Evolutionary conservation across 805 yeast species (phyloP).

Genomic region (Saccharomycopsis sp.): DNA sequence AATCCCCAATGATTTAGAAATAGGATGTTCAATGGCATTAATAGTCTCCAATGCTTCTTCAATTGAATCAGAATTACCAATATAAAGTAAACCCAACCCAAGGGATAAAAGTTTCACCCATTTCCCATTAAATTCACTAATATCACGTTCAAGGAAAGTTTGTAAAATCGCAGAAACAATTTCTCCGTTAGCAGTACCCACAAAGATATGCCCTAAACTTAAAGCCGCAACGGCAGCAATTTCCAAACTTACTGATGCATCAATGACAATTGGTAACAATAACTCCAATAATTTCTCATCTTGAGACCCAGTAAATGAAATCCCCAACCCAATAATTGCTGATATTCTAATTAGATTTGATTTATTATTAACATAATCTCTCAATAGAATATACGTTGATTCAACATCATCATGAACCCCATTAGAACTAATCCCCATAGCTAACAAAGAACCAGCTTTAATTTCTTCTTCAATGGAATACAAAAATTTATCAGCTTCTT

Average conservation of each 20-base stretch:
- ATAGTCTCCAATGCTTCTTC: constrained; percentile 93
- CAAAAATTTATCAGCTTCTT: constrained; percentile 78
- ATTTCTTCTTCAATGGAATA: constrained; percentile 81
- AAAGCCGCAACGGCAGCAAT: constrained; percentile 80
- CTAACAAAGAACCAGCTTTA: constrained; percentile 94
- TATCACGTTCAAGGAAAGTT: constrained; percentile 79
- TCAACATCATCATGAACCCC: constrained; percentile 96
- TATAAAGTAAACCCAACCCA: constrained; percentile 83
- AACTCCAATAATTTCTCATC: constrained; percentile 76
- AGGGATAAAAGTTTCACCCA: constrained; percentile 88
- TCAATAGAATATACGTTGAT: constrained; percentile 79
- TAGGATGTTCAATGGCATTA: constrained; percentile 92
- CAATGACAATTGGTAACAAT: constrained; percentile 76
- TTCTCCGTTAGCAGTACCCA: constrained; percentile 94
- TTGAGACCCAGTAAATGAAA: constrained; percentile 91
- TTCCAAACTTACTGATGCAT: constrained; percentile 66
- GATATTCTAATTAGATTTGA: constrained; percentile 63
- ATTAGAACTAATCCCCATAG: constrained; percentile 86
- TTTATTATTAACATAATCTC: constrained; percentile 68
- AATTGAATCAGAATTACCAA: constrained; percentile 90
- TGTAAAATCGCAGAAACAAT: constrained; percentile 88
- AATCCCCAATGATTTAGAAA: constrained; percentile 81
- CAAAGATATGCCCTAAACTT: constrained; percentile 89
- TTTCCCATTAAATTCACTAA: constrained; percentile 68
- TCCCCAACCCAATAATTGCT: constrained; percentile 85